phyloP scores from a whole-genome alignment of 2,329 filamentous ascomycete species.

The Xylaria sp. region DNA sequence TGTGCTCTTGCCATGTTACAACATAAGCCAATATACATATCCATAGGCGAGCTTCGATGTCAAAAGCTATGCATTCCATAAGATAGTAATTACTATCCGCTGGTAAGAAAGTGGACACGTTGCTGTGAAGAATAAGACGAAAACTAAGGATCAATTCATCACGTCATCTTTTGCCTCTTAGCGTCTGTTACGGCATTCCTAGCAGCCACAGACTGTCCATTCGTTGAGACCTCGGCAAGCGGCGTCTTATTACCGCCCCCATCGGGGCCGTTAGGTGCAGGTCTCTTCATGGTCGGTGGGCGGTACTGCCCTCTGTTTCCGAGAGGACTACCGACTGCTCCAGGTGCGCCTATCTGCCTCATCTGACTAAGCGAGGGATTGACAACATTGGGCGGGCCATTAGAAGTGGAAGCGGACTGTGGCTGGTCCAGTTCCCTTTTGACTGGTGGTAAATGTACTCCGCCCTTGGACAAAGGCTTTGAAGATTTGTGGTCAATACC shows the following conservation, averaged over 20 bases:
- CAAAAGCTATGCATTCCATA: constrained; percentile 3
- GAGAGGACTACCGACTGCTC: constrained; percentile 59
- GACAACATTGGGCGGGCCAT: constrained; percentile 44
- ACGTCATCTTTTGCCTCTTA: constrained; percentile 57
- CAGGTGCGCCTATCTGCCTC: constrained; percentile 65
- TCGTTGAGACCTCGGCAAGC: constrained; percentile 58
- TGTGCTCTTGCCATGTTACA: constrained; percentile 1
- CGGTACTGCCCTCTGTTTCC: constrained; percentile 64
- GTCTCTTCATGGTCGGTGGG: constrained; percentile 64
- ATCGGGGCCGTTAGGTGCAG: constrained; percentile 39
- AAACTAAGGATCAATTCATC: constrained; percentile 2
- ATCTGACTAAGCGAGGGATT: constrained; percentile 61
- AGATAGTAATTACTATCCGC: not conserved
- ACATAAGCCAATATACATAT: constrained; percentile 14
- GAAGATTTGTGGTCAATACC: constrained; percentile 83
- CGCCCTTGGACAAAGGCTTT: constrained; percentile 68
- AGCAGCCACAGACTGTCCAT: constrained; percentile 40
- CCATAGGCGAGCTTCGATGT: not conserved
- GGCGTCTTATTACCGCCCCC: constrained; percentile 47
- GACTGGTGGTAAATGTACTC: constrained; percentile 56
- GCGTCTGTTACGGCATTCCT: constrained; percentile 47
- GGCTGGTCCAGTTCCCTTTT: constrained; percentile 37
- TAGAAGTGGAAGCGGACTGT: constrained; percentile 14
- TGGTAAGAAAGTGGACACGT: not conserved
- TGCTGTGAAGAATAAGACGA: not conserved